Base-by-base conservation (phyloP, 495 filamentous ascomycete species). In the Tuber aestivum region DNA sequence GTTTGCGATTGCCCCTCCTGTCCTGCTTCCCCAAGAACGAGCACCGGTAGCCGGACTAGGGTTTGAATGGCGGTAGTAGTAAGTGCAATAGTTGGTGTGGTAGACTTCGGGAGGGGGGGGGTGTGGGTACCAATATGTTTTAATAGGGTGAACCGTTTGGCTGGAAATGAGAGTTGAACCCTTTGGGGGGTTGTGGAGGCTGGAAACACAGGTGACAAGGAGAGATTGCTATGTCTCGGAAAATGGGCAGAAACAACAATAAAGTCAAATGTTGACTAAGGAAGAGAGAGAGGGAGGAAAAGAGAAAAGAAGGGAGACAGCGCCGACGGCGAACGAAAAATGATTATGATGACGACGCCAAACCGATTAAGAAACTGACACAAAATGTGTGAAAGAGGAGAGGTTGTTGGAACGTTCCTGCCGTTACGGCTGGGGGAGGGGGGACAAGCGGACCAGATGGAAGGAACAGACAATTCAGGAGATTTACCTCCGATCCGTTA, bases 181-280 rank as follows among this genome's bases (percentile, higher is more conserved):
- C 27, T 65, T 65, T 65, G 56, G 56, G 56, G 9, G n/a, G 8
- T n/a, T 56, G 27, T 48, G 18, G 44, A 48, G 18, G 48, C 48
- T 14, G 48, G 48, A 56, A 56, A 56, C 48, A 56, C 21, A 56
- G n/a, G n/a, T 32, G 56, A 65, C 56, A 32, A 32, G 56, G n/a
- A 65, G 56, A 65, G 56, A 65, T 65, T 65, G 56, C 56, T 65
- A 65, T 65, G 56, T 65, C 56, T 32, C 5, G 56, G 56, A 65
- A 65, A 32, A 65, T 65, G 14, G 56, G 27, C 10, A 32, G 56
- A 65, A 65, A 65, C 4, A 65, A 65, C 32, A 65, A 65, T 16
- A 65, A 65, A 4, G 32, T n/a, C 27, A 65, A 32, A 32, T 65
- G 56, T 32, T 65, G 56, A 65, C 56, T 65, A 65, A 65, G 56